Percentiles rank a stretch among this genome's conserved stretches.
These are phyloP conservation scores for Maudiozyma humilis DNA, from an alignment of 1,139 yeast genomes.

Conservation along the genomic window DNA sequence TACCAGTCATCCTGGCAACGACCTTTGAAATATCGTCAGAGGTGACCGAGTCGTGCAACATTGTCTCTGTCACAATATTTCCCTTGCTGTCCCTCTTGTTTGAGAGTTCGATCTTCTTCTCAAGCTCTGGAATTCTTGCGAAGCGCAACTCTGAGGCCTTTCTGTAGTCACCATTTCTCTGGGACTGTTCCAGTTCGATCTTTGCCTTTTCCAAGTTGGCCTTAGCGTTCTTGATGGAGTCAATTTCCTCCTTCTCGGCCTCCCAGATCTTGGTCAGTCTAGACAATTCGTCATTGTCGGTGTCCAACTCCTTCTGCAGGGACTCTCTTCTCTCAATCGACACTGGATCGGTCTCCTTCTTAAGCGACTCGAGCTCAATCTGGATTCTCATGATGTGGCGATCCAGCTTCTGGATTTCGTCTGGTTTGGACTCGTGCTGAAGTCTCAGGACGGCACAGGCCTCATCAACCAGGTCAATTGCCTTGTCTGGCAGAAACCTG, in stretches of 20 bases:
- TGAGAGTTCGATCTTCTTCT: conserved; percentile 50
- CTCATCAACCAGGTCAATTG: conserved; percentile 92
- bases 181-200: conserved; percentile 71
- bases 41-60: conserved; percentile 87
- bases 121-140: conserved; percentile 73
- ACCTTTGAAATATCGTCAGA: conserved; percentile 90
- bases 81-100: conserved; percentile 30
- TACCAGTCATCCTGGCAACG: conserved; percentile 89
- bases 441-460: conserved; percentile 91
- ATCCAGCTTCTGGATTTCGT: conserved; percentile 82
- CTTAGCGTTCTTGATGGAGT: conserved; percentile 68
- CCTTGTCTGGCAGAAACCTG: conserved; percentile 88
- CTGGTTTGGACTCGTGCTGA: conserved; percentile 96
- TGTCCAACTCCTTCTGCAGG: conserved; percentile 55
- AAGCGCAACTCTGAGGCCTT: conserved; percentile 86
- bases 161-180: conserved; percentile 78
- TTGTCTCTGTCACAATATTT: conserved; percentile 14
- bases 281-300: conserved; percentile 54
- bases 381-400: conserved; percentile 88
- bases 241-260: conserved; percentile 65
- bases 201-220: conserved; percentile 76
- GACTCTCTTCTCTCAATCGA: conserved; percentile 64
- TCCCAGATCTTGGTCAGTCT: conserved; percentile 83
- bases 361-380: conserved; percentile 85
- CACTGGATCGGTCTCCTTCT: conserved; percentile 83